Evolutionary conservation across 345 rosid species (phyloP).

Genomic region (Salix viminalis): DNA sequence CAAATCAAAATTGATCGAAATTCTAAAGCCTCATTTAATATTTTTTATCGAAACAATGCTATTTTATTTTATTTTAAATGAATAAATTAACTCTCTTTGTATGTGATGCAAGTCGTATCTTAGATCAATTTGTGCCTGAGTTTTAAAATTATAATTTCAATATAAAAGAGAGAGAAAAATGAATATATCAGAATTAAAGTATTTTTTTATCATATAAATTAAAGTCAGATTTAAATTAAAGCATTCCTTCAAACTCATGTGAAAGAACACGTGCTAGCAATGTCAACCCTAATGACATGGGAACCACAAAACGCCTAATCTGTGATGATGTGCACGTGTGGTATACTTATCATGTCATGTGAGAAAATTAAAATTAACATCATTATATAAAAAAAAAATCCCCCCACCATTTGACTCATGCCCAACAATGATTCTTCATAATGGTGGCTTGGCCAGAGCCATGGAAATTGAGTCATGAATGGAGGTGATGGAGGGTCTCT

Average conservation of each 20-base stretch:
- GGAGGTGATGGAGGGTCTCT: not conserved
- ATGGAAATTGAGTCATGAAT: not conserved
- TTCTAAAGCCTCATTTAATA: too few species aligned
- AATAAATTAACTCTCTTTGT: too few species aligned
- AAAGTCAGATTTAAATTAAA: not conserved
- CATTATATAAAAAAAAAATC: not conserved
- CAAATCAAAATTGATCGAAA: too few species aligned
- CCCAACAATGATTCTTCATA: constrained; percentile 9
- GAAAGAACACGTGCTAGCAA: not conserved
- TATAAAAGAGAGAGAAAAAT: too few species aligned
- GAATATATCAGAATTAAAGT: too few species aligned
- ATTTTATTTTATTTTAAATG: too few species aligned
- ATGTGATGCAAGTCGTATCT: too few species aligned
- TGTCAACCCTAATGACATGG: constrained; percentile 33
- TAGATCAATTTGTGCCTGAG: too few species aligned
- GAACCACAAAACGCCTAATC: not conserved
- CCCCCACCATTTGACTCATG: constrained; percentile 28
- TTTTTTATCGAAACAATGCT: too few species aligned
- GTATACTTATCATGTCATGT: constrained; percentile 26
- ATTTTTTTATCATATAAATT: too few species aligned
- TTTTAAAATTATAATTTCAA: too few species aligned
- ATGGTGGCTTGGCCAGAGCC: constrained; percentile 4
- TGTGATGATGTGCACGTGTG: constrained; percentile 49
- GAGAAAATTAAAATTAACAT: not conserved
- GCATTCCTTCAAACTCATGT: not conserved